Evolutionary conservation across 1,284 basidiomycete species (phyloP), one percentile per base, ranked within the genome.

Genomic region (Ustilago lituana): DNA sequence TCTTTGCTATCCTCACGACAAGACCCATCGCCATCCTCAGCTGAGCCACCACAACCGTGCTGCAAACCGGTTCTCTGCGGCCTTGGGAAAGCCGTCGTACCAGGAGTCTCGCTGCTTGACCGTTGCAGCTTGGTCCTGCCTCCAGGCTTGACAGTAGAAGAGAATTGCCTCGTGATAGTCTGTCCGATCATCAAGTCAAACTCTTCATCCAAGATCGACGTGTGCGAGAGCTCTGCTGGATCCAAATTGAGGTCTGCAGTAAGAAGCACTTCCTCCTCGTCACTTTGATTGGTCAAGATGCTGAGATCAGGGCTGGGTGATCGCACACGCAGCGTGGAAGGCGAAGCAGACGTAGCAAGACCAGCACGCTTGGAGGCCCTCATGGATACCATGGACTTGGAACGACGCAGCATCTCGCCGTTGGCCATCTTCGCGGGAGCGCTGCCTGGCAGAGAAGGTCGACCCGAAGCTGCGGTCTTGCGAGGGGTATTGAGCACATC

Each of bases 221-320:
- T 36, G 38, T 53, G 33, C 8, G 59, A 53, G 7, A 45, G 27
- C 3, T 51, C 51, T 14, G 33, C 39, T 2, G 52, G 1, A 7
- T 55, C 50, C 36, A 47, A 4, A 6, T 52, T 59, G 14, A 62
- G 19, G 14, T 68, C 47, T 2, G 50, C 58, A 12, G 54, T 68
- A 19, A 68, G 46, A 12, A 68, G 43, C n/a, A 62, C 35, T 14
- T 68, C 65, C 24, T 67, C 64, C 11, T 68, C 65, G 9, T 68
- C 59, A 38, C 59, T 68, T 24, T 31, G 37, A n/a, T 36, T 41
- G 24, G 57, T 52, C 48, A 57, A 31, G 23, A 51, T 29, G 44
- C 50, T 58, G 12, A 68, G 47, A 24, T 68, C 65, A 14, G 65
- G 65, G 26, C 58, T 62, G 4, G 53, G 49, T 11, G 60, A 55